Evolutionary conservation across 257 asterid genomes (phyloP), one percentile per base, ranked within the genome.

Genomic region (Osmanthus fragrans): DNA sequence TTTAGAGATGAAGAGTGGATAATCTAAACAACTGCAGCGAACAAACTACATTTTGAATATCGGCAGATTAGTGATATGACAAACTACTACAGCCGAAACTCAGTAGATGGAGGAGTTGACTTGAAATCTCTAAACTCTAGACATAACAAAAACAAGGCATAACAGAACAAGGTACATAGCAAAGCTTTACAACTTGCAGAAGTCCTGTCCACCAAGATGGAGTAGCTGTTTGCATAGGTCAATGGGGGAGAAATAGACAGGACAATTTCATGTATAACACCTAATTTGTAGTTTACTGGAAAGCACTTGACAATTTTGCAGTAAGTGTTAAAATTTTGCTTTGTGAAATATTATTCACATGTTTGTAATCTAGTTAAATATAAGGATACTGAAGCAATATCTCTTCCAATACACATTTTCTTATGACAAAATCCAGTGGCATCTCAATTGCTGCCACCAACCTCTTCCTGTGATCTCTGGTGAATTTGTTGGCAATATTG

Each of bases 341-440:
- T 13, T 47, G 25, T 29, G 42, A 49, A n/a, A 2, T 4, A 40
- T 23, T 42, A 39, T 60, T 36, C 36, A 60, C 2, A 60, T 7
- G 37, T 71, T 77, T 42, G 67, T 27, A n/a, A 40, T 77, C 70
- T 54, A 37, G 2, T 19, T 47, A 74, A n/a, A 75, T 68, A 71
- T 10, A 76, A 93, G 99, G 99, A 96, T 96, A 96, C 99, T 96
- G 99, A 79, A 90, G 99, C 76, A 74, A 82, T 71, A 96, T 92
- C 84, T 96, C 98, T 81, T 96, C 97, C 89, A 84, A 79, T 70
- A 90, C 76, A 81, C 97, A 96, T 80, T 88, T 93, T 79, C 85
- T 88, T 70, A 96, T 88, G 74, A 92, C 97, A 86, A 91, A 92
- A 83, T 93, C 99, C 89, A 89, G 82, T 5, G 98, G 99, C 88